phyloP scores from a whole-genome alignment of 106 monocot genomes.

The Apostasia shenzhenica region DNA sequence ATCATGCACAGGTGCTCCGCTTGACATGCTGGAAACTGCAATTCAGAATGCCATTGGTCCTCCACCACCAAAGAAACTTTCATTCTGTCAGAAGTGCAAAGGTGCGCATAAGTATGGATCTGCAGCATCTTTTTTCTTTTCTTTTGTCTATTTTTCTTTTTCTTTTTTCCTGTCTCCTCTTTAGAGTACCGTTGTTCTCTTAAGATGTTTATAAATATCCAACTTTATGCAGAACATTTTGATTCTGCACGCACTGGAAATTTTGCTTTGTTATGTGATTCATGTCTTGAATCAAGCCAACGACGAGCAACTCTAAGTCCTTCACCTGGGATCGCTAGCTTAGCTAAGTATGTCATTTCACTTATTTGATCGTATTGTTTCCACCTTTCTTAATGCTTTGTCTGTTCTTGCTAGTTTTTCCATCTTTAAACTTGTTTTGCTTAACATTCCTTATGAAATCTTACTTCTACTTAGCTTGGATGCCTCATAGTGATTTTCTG shows the following conservation, averaged over 20 bases:
- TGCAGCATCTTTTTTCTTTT: too few relatives aligned
- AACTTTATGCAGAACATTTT: conserved; percentile 23
- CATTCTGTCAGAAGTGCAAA: conserved; percentile 36
- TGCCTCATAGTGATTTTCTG: background rate
- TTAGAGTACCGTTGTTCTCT: background rate
- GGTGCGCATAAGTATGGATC: conserved; percentile 15
- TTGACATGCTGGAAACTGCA: conserved; percentile 61
- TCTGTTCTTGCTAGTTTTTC: background rate
- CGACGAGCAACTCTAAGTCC: conserved; percentile 9
- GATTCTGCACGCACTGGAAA: conserved; percentile 23
- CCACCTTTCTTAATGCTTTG: background rate
- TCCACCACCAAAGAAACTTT: conserved; percentile 14
- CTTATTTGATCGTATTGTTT: background rate
- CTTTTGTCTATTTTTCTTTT: background rate
- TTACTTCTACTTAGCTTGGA: background rate
- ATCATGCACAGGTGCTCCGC: conserved; percentile 49
- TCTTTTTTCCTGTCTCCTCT: background rate
- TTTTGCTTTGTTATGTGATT: conserved; percentile 47
- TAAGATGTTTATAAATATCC: conserved; percentile 11
- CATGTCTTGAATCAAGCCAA: conserved; percentile 31
- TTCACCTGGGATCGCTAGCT: background rate
- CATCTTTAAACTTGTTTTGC: background rate
- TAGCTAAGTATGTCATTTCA: conserved; percentile 16
- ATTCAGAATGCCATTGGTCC: conserved; percentile 57
- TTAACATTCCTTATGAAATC: background rate